Conservation (phyloP, 192 early-diverging fungal genomes). For the Chytriomyces sp. region DNA sequence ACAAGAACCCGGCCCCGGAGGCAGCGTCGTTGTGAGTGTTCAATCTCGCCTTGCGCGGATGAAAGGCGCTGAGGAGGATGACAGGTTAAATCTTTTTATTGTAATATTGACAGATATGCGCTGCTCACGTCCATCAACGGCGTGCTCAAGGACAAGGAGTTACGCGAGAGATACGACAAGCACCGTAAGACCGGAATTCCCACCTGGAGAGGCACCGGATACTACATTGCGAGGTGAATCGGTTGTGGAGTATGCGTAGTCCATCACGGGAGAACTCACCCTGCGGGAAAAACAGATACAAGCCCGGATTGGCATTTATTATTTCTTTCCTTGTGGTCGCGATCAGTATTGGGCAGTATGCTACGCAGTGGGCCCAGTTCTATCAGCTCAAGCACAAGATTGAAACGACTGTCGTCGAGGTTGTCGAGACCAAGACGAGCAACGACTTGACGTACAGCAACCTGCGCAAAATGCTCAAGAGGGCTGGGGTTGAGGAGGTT, state of each 20-base stretch:
- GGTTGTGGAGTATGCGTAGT: background rate
- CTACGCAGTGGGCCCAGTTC: constrained; percentile 36
- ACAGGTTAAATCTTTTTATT: too few relatives aligned
- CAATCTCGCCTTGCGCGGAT: too few relatives aligned
- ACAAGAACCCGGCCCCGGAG: constrained; percentile 50
- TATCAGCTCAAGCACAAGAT: constrained; percentile 38
- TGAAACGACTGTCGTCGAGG: background rate
- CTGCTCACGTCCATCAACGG: constrained; percentile 46
- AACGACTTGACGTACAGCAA: constrained; percentile 24
- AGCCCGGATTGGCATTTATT: constrained; percentile 41
- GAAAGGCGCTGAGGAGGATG: too few relatives aligned
- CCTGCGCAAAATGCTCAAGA: constrained; percentile 30
- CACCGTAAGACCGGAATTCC: constrained; percentile 53
- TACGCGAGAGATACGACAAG: constrained; percentile 48
- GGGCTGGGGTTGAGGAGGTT: constrained; percentile 21
- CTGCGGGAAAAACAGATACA: constrained; percentile 38
- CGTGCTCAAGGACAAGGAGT: constrained; percentile 43
- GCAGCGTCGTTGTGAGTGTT: constrained; percentile 21
- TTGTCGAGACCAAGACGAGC: constrained; percentile 5
- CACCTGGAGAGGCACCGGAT: constrained; percentile 48
- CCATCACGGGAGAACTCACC: constrained; percentile 5
- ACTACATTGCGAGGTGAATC: constrained; percentile 29
- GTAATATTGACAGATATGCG: constrained; percentile 41
- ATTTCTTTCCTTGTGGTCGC: constrained; percentile 38
- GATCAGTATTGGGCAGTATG: constrained; percentile 47